Evolutionary conservation across 169 alveolate species (phyloP).

Genomic region (Plasmodium gallinaceum): DNA sequence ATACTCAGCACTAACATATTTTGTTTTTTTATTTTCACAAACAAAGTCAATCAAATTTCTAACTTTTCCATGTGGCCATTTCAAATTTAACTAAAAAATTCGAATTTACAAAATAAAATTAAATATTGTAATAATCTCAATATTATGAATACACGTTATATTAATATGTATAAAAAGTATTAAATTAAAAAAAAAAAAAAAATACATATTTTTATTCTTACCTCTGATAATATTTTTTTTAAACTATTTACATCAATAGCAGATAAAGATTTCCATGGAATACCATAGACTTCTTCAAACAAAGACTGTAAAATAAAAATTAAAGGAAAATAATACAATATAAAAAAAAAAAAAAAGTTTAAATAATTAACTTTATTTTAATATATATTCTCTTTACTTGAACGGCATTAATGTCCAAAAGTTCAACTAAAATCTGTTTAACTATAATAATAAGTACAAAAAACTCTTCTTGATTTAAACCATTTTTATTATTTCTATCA

Average conservation of each 20-base stretch:
- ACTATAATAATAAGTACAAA: constrained; percentile 79
- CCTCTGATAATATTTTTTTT: constrained; percentile 59
- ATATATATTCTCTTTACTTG: constrained; percentile 49
- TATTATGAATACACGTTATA: not conserved
- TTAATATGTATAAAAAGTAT: constrained; percentile 7
- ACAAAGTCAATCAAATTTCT: constrained; percentile 72
- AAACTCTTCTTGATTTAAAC: constrained; percentile 82
- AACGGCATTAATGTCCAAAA: constrained; percentile 79
- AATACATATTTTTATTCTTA: constrained; percentile 10
- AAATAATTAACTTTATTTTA: constrained; percentile 3
- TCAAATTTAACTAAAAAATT: constrained; percentile 57
- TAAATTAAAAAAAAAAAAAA: constrained; percentile 5
- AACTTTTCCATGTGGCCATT: constrained; percentile 77
- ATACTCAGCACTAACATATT: constrained; percentile 76
- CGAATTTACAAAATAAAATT: not conserved
- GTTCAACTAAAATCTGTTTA: constrained; percentile 81
- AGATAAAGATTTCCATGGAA: constrained; percentile 75
- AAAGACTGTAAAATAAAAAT: constrained; percentile 28
- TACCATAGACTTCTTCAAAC: constrained; percentile 74
- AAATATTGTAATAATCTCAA: not conserved
- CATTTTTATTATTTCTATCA: constrained; percentile 78
- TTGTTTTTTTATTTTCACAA: constrained; percentile 72
- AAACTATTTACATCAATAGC: constrained; percentile 72
- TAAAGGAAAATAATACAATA: not conserved
- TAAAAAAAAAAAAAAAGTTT: constrained; percentile 3